A percentile compares a stretch with the other conserved stretches of the same genome.
Evolutionary conservation across 345 rosid genomes (phyloP).

Genomic region (Hibiscus tridactylites): DNA sequence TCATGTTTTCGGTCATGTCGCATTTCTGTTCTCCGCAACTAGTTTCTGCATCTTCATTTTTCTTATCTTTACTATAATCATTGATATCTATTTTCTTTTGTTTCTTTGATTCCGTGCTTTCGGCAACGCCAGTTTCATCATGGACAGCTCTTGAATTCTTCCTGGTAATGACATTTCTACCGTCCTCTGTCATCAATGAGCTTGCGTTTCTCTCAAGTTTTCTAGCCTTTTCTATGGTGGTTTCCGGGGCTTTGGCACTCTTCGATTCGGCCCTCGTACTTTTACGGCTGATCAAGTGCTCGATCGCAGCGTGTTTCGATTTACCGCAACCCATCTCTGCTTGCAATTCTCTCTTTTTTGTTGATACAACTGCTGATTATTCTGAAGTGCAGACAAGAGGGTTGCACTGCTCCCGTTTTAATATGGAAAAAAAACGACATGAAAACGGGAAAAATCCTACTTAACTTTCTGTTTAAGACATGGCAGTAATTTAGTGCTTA

Average conservation of each 20-base stretch:
- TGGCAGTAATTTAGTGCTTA: no score
- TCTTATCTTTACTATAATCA: neutral
- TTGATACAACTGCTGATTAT: neutral
- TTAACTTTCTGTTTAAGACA: no score
- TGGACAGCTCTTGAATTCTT: neutral
- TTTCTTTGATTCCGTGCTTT: neutral
- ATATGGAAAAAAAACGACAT: neutral
- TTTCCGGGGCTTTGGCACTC: neutral
- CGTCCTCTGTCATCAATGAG: neutral
- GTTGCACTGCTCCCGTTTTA: neutral
- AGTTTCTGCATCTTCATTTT: neutral
- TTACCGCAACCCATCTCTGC: conserved; percentile 68
- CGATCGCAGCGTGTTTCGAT: conserved; percentile 67
- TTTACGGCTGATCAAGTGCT: conserved; percentile 47
- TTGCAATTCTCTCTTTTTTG: neutral
- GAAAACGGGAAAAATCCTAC: no score
- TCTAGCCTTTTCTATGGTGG: neutral
- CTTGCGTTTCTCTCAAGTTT: neutral
- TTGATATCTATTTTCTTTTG: no score
- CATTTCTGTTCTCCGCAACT: no score
- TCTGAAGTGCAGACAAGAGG: neutral
- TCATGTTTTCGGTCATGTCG: no score
- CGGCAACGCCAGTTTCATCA: no score
- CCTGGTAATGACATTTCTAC: neutral
- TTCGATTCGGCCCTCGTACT: conserved; percentile 14